phyloP scores from a whole-genome alignment of 2,329 filamentous ascomycete genomes.

The Epichloe brachyelytri region DNA sequence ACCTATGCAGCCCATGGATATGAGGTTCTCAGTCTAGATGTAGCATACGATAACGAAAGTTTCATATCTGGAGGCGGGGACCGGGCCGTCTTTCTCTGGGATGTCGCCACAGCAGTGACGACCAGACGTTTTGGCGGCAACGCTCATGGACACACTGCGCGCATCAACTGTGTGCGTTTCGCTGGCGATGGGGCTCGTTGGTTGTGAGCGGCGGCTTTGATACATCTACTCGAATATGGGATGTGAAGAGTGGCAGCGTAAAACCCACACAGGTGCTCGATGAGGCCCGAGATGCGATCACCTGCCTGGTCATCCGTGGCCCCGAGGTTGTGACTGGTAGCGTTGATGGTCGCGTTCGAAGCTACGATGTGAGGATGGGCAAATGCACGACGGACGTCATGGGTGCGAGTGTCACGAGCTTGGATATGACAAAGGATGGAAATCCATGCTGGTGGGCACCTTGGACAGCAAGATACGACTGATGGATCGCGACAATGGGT shows the following conservation, averaged over 20 bases:
- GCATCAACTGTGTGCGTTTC: constrained; percentile 70
- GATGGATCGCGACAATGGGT: constrained; percentile 66
- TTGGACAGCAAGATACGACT: constrained; percentile 67
- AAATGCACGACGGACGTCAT: constrained; percentile 57
- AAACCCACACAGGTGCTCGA: constrained; percentile 60
- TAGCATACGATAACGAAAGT: constrained; percentile 63
- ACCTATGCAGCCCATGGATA: constrained; percentile 86
- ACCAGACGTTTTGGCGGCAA: constrained; percentile 57
- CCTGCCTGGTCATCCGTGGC: constrained; percentile 32
- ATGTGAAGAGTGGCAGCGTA: constrained; percentile 38
- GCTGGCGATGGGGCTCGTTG: constrained; percentile 64
- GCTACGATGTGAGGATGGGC: constrained; percentile 75
- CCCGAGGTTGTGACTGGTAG: constrained; percentile 58
- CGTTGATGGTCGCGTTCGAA: constrained; percentile 70
- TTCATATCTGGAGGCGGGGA: constrained; percentile 87
- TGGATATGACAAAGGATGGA: constrained; percentile 58
- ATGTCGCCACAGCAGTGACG: constrained; percentile 71
- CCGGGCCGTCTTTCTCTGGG: constrained; percentile 86
- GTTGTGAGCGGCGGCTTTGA: constrained; percentile 65
- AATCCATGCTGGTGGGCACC: constrained; percentile 59
- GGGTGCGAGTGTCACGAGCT: constrained; percentile 58
- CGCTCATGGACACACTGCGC: constrained; percentile 49
- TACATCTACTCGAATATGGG: constrained; percentile 66
- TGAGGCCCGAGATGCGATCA: constrained; percentile 62
- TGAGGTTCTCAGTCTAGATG: constrained; percentile 70